These are phyloP conservation scores for Artomyces pyxidatus DNA, from an alignment of 768 basidiomycete genomes.

Conservation along the genomic window DNA sequence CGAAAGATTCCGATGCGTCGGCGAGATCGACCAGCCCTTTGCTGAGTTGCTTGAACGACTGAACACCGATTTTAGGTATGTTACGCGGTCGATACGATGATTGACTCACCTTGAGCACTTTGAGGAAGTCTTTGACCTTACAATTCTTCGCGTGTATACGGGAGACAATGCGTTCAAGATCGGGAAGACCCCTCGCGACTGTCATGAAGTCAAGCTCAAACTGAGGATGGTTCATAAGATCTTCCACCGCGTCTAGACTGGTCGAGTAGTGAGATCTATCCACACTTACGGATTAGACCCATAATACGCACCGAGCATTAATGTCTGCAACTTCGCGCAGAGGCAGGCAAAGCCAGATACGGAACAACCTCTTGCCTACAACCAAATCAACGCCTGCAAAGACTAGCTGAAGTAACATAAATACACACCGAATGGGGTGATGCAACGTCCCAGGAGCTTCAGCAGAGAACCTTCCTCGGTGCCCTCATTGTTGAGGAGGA, in stretches of 20 bases:
- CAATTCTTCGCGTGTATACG: slow-evolving; percentile 92
- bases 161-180: slow-evolving; percentile 89
- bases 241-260: slow-evolving; percentile 91
- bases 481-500: slow-evolving; percentile 89
- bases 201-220: slow-evolving; percentile 72
- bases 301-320: slow-evolving; percentile 62
- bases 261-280: neutral
- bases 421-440: slow-evolving; percentile 81
- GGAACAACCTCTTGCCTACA: slow-evolving; percentile 87
- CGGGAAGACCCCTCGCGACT: slow-evolving; percentile 77
- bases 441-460: slow-evolving; percentile 72
- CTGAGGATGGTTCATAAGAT: slow-evolving; percentile 70
- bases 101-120: slow-evolving; percentile 59
- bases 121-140: slow-evolving; percentile 80
- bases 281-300: neutral
- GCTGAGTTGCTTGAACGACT: slow-evolving; percentile 74
- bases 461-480: slow-evolving; percentile 86
- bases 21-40: slow-evolving; percentile 56
- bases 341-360: slow-evolving; percentile 95
- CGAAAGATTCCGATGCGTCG: slow-evolving; percentile 62
- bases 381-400: too few species aligned
- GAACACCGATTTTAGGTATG: neutral
- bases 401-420: too few species aligned
- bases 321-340: slow-evolving; percentile 76
- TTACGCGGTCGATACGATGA: neutral